Evolutionary conservation across 768 basidiomycete species (phyloP).

Genomic region (Plicaturopsis crispa): DNA sequence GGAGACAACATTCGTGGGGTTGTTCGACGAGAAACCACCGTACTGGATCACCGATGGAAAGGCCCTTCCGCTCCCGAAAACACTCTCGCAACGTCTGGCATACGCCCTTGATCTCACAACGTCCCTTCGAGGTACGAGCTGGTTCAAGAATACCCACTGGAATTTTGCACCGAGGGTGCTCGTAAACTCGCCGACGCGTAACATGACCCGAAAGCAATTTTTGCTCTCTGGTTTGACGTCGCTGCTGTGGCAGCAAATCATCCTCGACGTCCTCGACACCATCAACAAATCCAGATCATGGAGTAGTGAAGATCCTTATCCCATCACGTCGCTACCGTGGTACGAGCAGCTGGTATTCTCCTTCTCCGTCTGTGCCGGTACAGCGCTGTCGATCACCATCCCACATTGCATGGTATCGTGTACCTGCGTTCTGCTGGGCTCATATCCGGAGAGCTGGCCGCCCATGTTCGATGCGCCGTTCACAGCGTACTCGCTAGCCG

Average conservation of each 20-base stretch:
- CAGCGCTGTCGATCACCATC: not conserved
- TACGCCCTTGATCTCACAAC: not conserved
- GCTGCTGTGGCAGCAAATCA: not conserved
- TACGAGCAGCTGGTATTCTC: not conserved
- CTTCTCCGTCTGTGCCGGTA: not conserved
- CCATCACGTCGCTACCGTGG: not conserved
- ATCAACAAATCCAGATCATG: not conserved
- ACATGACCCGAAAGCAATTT: not conserved
- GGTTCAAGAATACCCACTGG: not conserved
- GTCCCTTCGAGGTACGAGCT: not conserved
- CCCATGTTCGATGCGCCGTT: slow-evolving; percentile 25
- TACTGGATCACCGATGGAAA: not conserved
- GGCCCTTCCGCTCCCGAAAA: not conserved
- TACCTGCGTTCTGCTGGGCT: slow-evolving; percentile 13
- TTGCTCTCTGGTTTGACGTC: not conserved
- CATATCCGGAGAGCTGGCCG: slow-evolving; percentile 23
- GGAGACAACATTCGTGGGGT: not conserved
- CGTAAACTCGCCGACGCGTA: not conserved
- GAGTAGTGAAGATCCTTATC: not conserved
- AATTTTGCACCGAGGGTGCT: not conserved
- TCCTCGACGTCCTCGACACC: not conserved
- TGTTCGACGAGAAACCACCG: not conserved
- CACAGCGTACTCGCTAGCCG: slow-evolving; percentile 24
- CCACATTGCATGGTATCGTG: not conserved
- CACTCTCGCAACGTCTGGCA: not conserved